phyloP scores from a whole-genome alignment of 352 stramenopile species.

The Saprolegnia parasitica region DNA sequence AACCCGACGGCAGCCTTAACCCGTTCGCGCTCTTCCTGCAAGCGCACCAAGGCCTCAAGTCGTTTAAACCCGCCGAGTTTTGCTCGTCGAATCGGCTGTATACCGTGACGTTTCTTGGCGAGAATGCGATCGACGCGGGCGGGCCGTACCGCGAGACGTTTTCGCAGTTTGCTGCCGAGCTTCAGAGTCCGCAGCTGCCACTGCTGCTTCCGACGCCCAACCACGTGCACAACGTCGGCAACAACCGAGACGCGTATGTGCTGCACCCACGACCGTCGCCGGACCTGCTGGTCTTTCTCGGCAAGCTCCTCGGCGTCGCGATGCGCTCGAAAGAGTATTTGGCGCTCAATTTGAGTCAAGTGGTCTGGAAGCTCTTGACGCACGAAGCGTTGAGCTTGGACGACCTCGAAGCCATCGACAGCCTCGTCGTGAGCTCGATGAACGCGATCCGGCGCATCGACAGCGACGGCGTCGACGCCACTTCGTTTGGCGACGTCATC shows the following conservation, averaged over 20 bases:
- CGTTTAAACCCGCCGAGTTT: conserved; percentile 53
- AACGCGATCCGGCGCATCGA: conserved; percentile 79
- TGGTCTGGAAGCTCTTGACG: conserved; percentile 88
- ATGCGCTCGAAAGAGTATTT: conserved; percentile 87
- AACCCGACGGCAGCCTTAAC: conserved; percentile 46
- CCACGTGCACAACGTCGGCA: conserved; percentile 79
- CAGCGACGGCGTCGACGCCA: conserved; percentile 53
- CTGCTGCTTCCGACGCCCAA: conserved; percentile 86
- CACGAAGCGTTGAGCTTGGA: conserved; percentile 63
- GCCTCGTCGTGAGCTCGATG: conserved; percentile 80
- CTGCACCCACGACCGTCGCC: conserved; percentile 66
- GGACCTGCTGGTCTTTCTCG: conserved; percentile 89
- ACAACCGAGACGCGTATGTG: conserved; percentile 85
- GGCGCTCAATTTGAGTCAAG: conserved; percentile 64
- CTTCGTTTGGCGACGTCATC: conserved; percentile 88
- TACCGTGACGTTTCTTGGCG: conserved; percentile 73
- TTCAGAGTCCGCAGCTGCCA: conserved; percentile 70
- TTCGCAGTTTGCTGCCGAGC: conserved; percentile 72
- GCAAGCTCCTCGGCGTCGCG: conserved; percentile 86
- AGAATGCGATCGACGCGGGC: conserved; percentile 80
- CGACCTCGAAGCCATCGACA: conserved; percentile 80
- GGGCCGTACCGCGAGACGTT: conserved; percentile 83
- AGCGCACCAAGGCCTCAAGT: conserved; percentile 69
- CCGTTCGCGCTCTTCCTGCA: conserved; percentile 73
- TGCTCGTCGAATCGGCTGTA: conserved; percentile 64